Evolutionary conservation across 352 stramenopile species (phyloP).

Genomic region (Pythium monospermum): DNA sequence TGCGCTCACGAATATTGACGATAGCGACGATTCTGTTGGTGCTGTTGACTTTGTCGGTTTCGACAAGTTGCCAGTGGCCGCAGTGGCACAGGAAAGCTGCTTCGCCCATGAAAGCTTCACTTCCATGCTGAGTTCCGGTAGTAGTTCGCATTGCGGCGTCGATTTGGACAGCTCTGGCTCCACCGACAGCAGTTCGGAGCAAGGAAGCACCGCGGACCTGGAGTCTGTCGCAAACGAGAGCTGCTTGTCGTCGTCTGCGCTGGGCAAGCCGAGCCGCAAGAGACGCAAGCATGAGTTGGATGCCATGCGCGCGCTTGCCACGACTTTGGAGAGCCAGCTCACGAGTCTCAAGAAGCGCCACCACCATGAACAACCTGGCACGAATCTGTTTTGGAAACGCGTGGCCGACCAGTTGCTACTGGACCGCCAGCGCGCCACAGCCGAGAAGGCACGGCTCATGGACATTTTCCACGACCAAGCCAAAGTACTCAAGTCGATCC

Average conservation of each 20-base stretch:
- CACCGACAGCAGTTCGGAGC: constrained; percentile 13
- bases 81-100: not conserved
- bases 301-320: constrained; percentile 33
- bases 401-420: constrained; percentile 38
- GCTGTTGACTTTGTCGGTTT: not conserved
- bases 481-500: constrained; percentile 19
- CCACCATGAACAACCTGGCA: constrained; percentile 21
- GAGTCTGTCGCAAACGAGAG: not conserved
- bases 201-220: constrained; percentile 1
- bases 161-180: constrained; percentile 1
- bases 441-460: constrained; percentile 42
- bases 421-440: constrained; percentile 35
- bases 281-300: constrained; percentile 54
- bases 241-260: not conserved
- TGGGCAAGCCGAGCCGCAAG: constrained; percentile 37
- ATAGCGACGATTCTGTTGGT: not conserved
- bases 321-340: constrained; percentile 43
- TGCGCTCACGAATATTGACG: constrained; percentile 32
- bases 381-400: constrained; percentile 38
- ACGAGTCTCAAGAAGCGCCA: constrained; percentile 26
- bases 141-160: not conserved
- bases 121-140: not conserved
- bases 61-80: not conserved
- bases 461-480: constrained; percentile 33
- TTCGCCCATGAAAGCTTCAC: too few relatives aligned